Percentiles rank a stretch among this genome's conserved stretches.
Conservation (phyloP, 2,329 filamentous ascomycete species). For the Cordyceps javanica region DNA sequence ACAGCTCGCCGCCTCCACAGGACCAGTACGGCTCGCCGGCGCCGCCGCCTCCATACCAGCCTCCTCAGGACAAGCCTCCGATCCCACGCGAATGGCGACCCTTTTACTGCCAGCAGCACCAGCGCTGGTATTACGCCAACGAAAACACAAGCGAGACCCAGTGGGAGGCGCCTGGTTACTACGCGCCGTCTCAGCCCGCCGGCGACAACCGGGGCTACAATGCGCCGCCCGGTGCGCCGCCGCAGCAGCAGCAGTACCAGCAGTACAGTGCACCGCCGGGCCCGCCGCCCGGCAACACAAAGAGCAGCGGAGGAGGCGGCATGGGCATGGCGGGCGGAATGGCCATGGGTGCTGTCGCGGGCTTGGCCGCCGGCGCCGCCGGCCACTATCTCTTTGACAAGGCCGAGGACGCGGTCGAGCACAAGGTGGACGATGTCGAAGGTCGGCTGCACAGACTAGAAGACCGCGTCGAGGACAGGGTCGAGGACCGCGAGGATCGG, state of each 20-base stretch:
- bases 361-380: conserved; percentile 50
- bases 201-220: conserved; percentile 22
- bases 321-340: conserved; percentile 46
- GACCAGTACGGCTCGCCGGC: conserved; percentile 7
- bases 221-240: background rate
- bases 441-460: conserved; percentile 11
- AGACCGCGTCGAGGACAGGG: background rate
- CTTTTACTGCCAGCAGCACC: conserved; percentile 55
- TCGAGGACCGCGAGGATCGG: background rate
- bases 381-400: conserved; percentile 44
- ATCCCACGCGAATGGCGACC: conserved; percentile 56
- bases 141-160: conserved; percentile 54
- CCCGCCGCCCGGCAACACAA: conserved; percentile 21
- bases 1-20: conserved; percentile 3
- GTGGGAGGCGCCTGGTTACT: conserved; percentile 52
- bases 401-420: conserved; percentile 5
- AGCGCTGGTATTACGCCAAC: conserved; percentile 62
- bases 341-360: conserved; percentile 42
- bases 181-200: conserved; percentile 16
- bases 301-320: conserved; percentile 25
- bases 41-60: conserved; percentile 24
- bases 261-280: background rate
- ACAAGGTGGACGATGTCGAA: background rate
- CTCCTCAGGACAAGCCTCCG: conserved; percentile 37
- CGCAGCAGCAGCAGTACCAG: background rate